Evolutionary conservation across 208 protist species (phyloP), one percentile per base, ranked within the genome.

Genomic region (Trypanosoma scelopori): DNA sequence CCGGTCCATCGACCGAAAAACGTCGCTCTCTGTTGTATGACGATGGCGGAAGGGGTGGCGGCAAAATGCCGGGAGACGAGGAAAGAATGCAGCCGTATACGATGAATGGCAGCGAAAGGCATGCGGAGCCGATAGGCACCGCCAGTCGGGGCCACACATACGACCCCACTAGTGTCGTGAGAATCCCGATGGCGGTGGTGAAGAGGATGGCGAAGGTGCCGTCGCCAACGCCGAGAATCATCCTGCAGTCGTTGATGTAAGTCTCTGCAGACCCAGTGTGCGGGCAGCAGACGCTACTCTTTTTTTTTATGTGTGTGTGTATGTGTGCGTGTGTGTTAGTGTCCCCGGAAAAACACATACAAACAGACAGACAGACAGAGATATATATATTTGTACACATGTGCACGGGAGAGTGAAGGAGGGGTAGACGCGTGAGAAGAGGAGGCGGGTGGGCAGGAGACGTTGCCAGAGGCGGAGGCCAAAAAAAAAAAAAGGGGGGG

Each of bases 191-290:
- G 46, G 43, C 72, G 22, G 81, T 70, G 22, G 79, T 63, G 42
- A 92, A 46, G 9, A 92, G 63, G 50, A 94, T 74, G 3, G 84
- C 82, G 47, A 92, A 92, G n/a, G 81, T 90, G 30, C 85, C 89
- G 6, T 77, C 82, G 13, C 85, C 84, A 23, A 94, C 77, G 51
- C 84, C 82, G 3, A 89, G 58, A 61, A 89, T 85, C 74, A 91
- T 84, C 20, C 22, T 46, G 32, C 32, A 37, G 5, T 37, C 9
- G 9, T 9, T 37, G 32, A n/a, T n/a, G 32, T 3, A 37, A 11
- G 32, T 9, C 3, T 9, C 32, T 9, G 9, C 32, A 37, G 32
- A 37, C 32, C 32, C 9, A 3, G 9, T 3, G 9, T 3, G 32
- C 32, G 32, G 3, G 32, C 9, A 11, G 32, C 32, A 37, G 32